These are phyloP conservation scores for Russula griseocarnosa DNA, from an alignment of 768 basidiomycete species.

Conservation along the genomic window DNA sequence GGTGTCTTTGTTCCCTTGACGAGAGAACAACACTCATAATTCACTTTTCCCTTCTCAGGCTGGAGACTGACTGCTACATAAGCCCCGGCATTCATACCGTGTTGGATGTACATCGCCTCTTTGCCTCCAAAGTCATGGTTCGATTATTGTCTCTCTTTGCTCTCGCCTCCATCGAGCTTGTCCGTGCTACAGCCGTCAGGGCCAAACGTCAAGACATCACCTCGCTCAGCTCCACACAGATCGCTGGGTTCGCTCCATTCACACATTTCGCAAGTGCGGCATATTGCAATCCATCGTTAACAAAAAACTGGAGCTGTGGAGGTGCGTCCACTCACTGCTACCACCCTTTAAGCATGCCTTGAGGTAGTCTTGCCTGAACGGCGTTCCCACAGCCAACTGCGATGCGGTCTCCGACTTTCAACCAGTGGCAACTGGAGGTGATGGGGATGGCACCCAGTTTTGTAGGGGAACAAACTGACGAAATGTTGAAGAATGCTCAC, in stretches of 20 bases:
- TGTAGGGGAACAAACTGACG: slow-evolving; percentile 33
- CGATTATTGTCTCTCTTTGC: not conserved
- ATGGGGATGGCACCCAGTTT: slow-evolving; percentile 42
- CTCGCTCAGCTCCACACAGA: slow-evolving; percentile 30
- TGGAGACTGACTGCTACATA: not conserved
- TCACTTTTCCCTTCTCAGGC: too few relatives aligned
- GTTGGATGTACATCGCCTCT: not conserved
- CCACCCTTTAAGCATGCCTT: not conserved
- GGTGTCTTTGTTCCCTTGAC: not conserved
- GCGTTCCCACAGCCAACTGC: slow-evolving; percentile 39
- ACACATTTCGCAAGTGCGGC: slow-evolving; percentile 35
- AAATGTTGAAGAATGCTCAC: not conserved
- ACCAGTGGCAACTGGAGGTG: slow-evolving; percentile 47
- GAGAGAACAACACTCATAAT: too few relatives aligned
- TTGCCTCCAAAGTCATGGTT: not conserved
- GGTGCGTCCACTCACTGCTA: slow-evolving; percentile 20
- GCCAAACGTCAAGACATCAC: slow-evolving; percentile 27
- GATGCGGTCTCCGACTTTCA: slow-evolving; percentile 46
- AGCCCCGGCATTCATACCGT: not conserved
- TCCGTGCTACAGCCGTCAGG: not conserved
- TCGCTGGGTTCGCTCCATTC: slow-evolving; percentile 34
- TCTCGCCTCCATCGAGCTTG: slow-evolving; percentile 1
- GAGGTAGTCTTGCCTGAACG: not conserved
- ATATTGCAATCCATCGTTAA: slow-evolving; percentile 34
- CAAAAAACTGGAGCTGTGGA: slow-evolving; percentile 34